A percentile compares a stretch with the other conserved stretches of the same genome.
Evolutionary conservation across 2,329 filamentous ascomycete genomes (phyloP).

Genomic region (Albifimbria verrucaria): DNA sequence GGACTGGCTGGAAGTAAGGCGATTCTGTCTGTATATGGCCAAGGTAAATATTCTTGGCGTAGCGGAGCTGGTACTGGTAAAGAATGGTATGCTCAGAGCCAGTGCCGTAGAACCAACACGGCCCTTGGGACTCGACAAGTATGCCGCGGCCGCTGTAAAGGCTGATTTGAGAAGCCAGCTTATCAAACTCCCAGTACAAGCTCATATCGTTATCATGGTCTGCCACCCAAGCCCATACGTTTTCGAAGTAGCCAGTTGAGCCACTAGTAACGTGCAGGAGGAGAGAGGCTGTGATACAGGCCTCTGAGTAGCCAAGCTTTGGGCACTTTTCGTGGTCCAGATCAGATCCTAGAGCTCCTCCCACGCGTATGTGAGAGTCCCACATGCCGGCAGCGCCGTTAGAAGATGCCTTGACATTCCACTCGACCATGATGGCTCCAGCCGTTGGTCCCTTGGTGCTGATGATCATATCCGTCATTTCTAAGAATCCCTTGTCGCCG

Average conservation of each 20-base stretch:
- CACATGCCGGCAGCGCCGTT: not conserved
- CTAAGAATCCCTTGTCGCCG: not conserved
- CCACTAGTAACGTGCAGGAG: conserved; percentile 42
- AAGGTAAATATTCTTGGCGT: conserved; percentile 43
- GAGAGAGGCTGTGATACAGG: conserved; percentile 59
- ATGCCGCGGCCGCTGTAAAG: conserved; percentile 30
- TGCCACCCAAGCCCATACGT: conserved; percentile 44
- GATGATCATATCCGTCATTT: not conserved
- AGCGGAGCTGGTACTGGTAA: conserved; percentile 44
- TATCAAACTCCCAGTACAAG: conserved; percentile 9
- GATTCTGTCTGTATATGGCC: conserved; percentile 38
- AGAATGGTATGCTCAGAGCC: conserved; percentile 26
- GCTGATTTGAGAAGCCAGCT: conserved; percentile 13
- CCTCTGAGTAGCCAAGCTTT: conserved; percentile 15
- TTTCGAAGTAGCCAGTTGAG: conserved; percentile 44
- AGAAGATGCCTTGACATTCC: not conserved
- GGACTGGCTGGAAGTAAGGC: conserved; percentile 5
- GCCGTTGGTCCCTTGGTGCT: not conserved
- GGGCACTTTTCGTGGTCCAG: conserved; percentile 12
- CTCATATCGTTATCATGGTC: conserved; percentile 52
- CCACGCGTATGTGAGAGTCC: conserved; percentile 45
- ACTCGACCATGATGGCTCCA: not conserved
- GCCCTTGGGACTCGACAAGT: conserved; percentile 20
- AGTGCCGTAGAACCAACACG: conserved; percentile 20
- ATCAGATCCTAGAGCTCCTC: conserved; percentile 15